Base-by-base conservation (phyloP, 257 asterid species). In the Cruciata laevipes region DNA sequence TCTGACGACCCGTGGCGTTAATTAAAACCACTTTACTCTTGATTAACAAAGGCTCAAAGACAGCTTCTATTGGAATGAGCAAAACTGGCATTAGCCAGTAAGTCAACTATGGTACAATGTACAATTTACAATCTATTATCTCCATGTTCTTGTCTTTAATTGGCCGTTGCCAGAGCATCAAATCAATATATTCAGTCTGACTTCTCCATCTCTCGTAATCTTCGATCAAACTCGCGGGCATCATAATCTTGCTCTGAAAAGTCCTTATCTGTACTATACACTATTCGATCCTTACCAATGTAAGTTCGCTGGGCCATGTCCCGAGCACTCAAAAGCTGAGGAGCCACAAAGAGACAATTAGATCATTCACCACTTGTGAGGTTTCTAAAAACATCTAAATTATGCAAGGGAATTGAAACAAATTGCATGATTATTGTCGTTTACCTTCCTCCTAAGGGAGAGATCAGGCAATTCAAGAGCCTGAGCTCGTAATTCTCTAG, bases 251-350 rank as follows among this genome's bases (percentile, higher is more conserved):
- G 99, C 61, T 94, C 96, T 6, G 32, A 61, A 71, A 90, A 57
- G 80, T 90, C 96, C 81, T 74, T 85, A 65, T 86, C 95, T 0
- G 95, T 90, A 59, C 97, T 94, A 75, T 94, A 94, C 27, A 94
- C 89, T 64, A 94, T 94, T 72, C 79, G 79, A 70, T 94, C 99
- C 86, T 84, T 73, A 38, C 99, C 83, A 35, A 94, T 88, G 77
- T 83, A 86, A 20, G 90, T 88, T 84, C 82, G 80, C 69, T 90
- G 89, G 10, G 99, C 96, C 97, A 94, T 88, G 77, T 90, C 96
- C 65, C 99, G 86, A 6, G 99, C 97, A 72, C 90, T 94, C 82
- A 88, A 70, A 74, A 94, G 81, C 99, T 94, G 90, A 17, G n/a
- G 25, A 16, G 18, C 40, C 42, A 62, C 21, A 42, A 27, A 69